Evolutionary conservation across 2,329 filamentous ascomycete genomes (phyloP).

Genomic region (Fusarium drepaniforme): DNA sequence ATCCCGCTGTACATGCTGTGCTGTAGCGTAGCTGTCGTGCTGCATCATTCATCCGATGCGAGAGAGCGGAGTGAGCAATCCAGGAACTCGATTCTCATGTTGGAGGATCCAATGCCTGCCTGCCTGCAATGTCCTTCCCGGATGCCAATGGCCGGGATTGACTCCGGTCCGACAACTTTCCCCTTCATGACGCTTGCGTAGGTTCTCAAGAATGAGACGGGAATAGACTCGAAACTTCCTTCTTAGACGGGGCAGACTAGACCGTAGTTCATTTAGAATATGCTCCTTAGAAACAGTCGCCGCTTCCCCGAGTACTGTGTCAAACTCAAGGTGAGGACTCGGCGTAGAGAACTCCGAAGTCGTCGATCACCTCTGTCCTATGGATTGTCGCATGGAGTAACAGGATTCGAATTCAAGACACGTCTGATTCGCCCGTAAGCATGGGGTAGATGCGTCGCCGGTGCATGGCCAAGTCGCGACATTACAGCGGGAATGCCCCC

Average conservation of each 20-base stretch:
- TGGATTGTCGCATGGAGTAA: not conserved
- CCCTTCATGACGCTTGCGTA: not conserved
- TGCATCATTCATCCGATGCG: conserved; percentile 18
- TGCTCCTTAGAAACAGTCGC: not conserved
- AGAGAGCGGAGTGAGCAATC: conserved; percentile 24
- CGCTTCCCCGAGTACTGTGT: not conserved
- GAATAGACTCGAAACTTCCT: not conserved
- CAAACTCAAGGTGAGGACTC: not conserved
- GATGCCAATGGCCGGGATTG: conserved; percentile 24
- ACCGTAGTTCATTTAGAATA: not conserved
- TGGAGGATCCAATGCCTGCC: not conserved
- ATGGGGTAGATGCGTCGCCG: conserved; percentile 21
- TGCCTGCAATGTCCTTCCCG: conserved; percentile 3
- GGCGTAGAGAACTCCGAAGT: not conserved
- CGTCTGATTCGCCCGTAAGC: conserved; percentile 17
- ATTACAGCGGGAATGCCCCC: not conserved
- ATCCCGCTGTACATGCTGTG: conserved; percentile 13
- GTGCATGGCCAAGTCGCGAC: not conserved
- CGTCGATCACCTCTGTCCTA: not conserved
- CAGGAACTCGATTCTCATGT: conserved; percentile 14
- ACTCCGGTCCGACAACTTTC: not conserved
- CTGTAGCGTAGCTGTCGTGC: conserved; percentile 3
- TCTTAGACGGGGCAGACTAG: not conserved
- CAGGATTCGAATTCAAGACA: not conserved
- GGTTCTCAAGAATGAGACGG: not conserved